phyloP scores from a whole-genome alignment of 345 rosid genomes.

The Gynandropsis gynandra region DNA sequence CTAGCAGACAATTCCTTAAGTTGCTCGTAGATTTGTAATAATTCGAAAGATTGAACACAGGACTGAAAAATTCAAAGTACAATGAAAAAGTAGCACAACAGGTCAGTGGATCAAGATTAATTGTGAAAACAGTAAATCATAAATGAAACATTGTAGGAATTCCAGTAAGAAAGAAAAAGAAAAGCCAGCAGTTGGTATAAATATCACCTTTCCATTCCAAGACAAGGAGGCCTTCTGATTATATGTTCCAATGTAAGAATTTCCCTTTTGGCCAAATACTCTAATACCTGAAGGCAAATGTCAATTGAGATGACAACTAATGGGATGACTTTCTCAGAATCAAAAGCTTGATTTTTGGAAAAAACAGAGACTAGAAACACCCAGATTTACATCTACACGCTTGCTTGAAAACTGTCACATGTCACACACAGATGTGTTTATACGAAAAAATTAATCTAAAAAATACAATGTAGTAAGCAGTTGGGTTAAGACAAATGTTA shows the following conservation, averaged over 20 bases:
- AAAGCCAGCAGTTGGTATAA: slow-evolving; percentile 1
- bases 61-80: not conserved
- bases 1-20: slow-evolving; percentile 7
- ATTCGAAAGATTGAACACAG: not conserved
- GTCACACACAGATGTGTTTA: slow-evolving; percentile 5
- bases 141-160: not conserved
- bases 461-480: slow-evolving; percentile 6
- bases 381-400: no score
- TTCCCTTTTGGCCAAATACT: slow-evolving; percentile 72
- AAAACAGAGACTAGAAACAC: no score
- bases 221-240: slow-evolving; percentile 71
- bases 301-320: slow-evolving; percentile 10
- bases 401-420: not conserved
- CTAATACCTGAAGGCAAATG: slow-evolving; percentile 63
- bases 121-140: no score
- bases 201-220: slow-evolving; percentile 80
- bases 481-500: slow-evolving; percentile 24
- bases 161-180: slow-evolving; percentile 9
- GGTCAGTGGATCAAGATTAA: no score
- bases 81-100: not conserved
- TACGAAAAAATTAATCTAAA: not conserved
- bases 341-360: no score
- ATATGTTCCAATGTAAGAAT: slow-evolving; percentile 77
- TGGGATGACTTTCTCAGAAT: no score
- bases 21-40: not conserved